A percentile compares a stretch with the other conserved stretches of the same genome.
Evolutionary conservation across 2,329 filamentous ascomycete genomes (phyloP).

Genomic region (Beauveria caledonica): DNA sequence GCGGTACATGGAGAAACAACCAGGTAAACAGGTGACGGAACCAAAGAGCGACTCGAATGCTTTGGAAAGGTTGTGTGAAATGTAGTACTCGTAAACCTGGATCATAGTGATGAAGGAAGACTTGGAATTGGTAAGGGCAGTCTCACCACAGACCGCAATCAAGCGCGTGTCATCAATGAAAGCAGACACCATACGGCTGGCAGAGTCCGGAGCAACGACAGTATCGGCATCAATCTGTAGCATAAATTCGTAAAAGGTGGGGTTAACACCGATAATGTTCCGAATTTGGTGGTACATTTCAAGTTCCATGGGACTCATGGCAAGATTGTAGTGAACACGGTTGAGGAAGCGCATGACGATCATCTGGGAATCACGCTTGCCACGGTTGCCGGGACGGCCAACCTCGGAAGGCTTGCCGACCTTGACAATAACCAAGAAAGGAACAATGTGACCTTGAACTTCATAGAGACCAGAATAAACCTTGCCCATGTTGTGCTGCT

Average conservation of each 20-base stretch:
- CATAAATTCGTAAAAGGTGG: conserved; percentile 95
- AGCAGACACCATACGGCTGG: conserved; percentile 81
- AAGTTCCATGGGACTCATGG: conserved; percentile 93
- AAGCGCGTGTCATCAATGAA: conserved; percentile 88
- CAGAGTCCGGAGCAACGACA: conserved; percentile 80
- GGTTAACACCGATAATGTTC: conserved; percentile 98
- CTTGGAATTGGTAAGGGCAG: conserved; percentile 85
- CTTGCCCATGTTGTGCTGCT: conserved; percentile 99
- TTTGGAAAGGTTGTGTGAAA: conserved; percentile 94
- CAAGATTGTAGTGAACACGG: conserved; percentile 91
- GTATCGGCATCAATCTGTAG: conserved; percentile 97
- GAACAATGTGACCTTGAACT: conserved; percentile 95
- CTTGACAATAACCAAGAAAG: conserved; percentile 95
- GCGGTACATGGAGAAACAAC: conserved; percentile 99
- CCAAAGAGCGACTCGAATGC: conserved; percentile 97
- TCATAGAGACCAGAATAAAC: conserved; percentile 97
- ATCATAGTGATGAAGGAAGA: conserved; percentile 96
- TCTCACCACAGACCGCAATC: conserved; percentile 94
- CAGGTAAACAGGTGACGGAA: conserved; percentile 92
- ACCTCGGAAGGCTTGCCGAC: conserved; percentile 97
- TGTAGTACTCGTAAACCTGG: conserved; percentile 99
- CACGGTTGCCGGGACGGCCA: conserved; percentile 88
- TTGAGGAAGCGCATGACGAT: conserved; percentile 98
- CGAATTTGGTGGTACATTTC: conserved; percentile 99
- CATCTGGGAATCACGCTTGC: conserved; percentile 99